phyloP scores from a whole-genome alignment of 2,329 filamentous ascomycete genomes.

The Nothomitra cinnamomea region DNA sequence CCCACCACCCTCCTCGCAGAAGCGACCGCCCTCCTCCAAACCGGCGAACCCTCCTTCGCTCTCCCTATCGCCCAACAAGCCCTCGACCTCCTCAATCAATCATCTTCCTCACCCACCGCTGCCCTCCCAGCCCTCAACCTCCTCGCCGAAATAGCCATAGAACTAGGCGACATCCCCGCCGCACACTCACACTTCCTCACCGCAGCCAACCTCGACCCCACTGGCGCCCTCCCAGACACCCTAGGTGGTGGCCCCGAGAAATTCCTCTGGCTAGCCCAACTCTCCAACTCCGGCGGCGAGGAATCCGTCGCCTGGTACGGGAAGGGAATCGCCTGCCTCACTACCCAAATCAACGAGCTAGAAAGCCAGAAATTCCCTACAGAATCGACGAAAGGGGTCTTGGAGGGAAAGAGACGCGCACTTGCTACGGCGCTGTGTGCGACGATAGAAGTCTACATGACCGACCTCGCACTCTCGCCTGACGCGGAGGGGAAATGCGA shows the following conservation, averaged over 20 bases:
- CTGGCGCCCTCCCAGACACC: constrained; percentile 52
- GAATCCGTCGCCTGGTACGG: constrained; percentile 53
- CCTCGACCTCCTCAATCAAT: constrained; percentile 27
- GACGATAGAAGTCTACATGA: constrained; percentile 97
- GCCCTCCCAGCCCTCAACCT: constrained; percentile 54
- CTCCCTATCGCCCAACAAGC: constrained; percentile 36
- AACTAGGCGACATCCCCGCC: constrained; percentile 62
- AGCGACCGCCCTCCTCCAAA: constrained; percentile 38
- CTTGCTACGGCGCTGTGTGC: constrained; percentile 85
- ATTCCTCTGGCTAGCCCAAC: constrained; percentile 84
- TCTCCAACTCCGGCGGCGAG: constrained; percentile 53
- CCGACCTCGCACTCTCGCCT: constrained; percentile 78
- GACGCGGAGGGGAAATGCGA: constrained; percentile 86
- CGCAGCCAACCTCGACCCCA: constrained; percentile 59
- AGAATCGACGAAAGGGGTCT: constrained; percentile 21
- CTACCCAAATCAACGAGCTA: constrained; percentile 50
- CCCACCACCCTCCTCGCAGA: constrained; percentile 38
- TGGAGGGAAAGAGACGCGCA: constrained; percentile 61
- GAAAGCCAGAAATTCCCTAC: constrained; percentile 30
- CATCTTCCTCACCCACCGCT: constrained; percentile 16
- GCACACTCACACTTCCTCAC: constrained; percentile 56
- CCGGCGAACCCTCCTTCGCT: constrained; percentile 39
- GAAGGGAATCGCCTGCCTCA: constrained; percentile 53
- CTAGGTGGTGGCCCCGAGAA: constrained; percentile 78
- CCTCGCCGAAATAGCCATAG: constrained; percentile 66